phyloP scores from a whole-genome alignment of 2,329 filamentous ascomycete species.

The Fonsecaea pedrosoi region DNA sequence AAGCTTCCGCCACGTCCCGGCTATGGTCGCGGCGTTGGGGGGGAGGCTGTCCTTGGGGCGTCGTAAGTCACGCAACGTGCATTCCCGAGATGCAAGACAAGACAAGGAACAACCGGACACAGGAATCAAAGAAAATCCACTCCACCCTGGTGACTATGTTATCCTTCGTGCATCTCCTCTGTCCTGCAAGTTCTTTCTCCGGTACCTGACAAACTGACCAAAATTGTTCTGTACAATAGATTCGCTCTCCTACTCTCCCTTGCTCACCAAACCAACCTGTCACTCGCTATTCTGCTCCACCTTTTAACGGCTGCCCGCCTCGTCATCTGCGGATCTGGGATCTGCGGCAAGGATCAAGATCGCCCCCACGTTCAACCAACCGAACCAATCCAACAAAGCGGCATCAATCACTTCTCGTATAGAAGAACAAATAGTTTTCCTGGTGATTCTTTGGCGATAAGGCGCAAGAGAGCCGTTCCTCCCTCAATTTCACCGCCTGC shows the following conservation, averaged over 20 bases:
- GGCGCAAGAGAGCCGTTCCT: slow-evolving; percentile 8
- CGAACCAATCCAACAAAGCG: slow-evolving; percentile 19
- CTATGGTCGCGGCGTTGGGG: slow-evolving; percentile 3
- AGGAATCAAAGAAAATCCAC: slow-evolving; percentile 19
- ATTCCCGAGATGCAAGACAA: slow-evolving; percentile 21
- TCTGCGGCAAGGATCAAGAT: slow-evolving; percentile 19
- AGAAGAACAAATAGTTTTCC: slow-evolving; percentile 3
- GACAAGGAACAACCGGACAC: slow-evolving; percentile 17
- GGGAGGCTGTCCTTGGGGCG: neutral
- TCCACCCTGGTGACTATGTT: slow-evolving; percentile 7
- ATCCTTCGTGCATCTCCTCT: neutral
- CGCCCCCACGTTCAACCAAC: slow-evolving; percentile 21
- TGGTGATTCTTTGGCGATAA: slow-evolving; percentile 5
- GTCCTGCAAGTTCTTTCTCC: neutral
- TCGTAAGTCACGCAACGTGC: slow-evolving; percentile 13
- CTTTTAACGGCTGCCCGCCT: slow-evolving; percentile 1
- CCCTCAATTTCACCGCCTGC: slow-evolving; percentile 12
- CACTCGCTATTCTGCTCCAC: slow-evolving; percentile 16
- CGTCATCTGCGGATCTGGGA: slow-evolving; percentile 23
- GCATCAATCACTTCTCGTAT: neutral
- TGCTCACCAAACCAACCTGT: neutral
- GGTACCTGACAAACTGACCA: neutral
- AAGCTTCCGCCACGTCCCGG: slow-evolving; percentile 19
- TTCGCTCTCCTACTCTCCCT: slow-evolving; percentile 6
- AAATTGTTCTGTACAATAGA: slow-evolving; percentile 2